Evolutionary conservation across 495 filamentous ascomycete species (phyloP).

Genomic region (Hypoxylon fuscum): DNA sequence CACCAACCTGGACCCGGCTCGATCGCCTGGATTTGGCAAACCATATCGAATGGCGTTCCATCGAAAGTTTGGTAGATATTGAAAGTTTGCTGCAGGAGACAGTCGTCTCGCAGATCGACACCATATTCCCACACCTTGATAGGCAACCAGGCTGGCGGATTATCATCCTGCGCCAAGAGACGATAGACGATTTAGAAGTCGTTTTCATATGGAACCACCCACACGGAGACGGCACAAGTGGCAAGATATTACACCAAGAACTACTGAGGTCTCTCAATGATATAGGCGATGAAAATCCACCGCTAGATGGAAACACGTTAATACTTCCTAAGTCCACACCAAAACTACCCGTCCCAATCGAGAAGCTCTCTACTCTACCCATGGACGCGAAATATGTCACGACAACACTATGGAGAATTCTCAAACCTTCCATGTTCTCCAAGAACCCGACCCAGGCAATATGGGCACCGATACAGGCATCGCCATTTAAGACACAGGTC

Average conservation of each 20-base stretch:
- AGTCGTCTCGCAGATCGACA: slow-evolving; percentile 25
- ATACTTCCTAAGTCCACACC: slow-evolving; percentile 1
- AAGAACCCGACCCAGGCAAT: slow-evolving; percentile 4
- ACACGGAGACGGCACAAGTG: slow-evolving; percentile 21
- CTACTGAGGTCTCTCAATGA: slow-evolving; percentile 5
- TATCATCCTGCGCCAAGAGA: slow-evolving; percentile 7
- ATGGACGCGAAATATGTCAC: neutral
- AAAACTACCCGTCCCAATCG: neutral
- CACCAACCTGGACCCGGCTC: slow-evolving; percentile 16
- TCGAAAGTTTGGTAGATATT: slow-evolving; percentile 5
- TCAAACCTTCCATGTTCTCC: slow-evolving; percentile 5
- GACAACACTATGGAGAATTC: neutral
- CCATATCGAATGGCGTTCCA: slow-evolving; percentile 17
- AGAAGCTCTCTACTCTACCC: neutral
- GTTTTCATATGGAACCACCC: slow-evolving; percentile 31
- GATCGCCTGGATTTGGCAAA: slow-evolving; percentile 6
- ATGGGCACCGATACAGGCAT: slow-evolving; percentile 15
- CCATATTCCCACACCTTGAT: slow-evolving; percentile 23
- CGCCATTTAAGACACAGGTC: slow-evolving; percentile 29
- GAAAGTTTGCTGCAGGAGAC: slow-evolving; percentile 23
- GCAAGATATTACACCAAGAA: slow-evolving; percentile 22
- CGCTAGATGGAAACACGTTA: neutral
- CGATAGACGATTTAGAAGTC: slow-evolving; percentile 1
- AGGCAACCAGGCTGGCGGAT: slow-evolving; percentile 32
- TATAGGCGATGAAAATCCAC: neutral